These are phyloP conservation scores for Pseudovirgaria hyperparasitica DNA, from an alignment of 2,329 filamentous ascomycete species.

Conservation along the genomic window DNA sequence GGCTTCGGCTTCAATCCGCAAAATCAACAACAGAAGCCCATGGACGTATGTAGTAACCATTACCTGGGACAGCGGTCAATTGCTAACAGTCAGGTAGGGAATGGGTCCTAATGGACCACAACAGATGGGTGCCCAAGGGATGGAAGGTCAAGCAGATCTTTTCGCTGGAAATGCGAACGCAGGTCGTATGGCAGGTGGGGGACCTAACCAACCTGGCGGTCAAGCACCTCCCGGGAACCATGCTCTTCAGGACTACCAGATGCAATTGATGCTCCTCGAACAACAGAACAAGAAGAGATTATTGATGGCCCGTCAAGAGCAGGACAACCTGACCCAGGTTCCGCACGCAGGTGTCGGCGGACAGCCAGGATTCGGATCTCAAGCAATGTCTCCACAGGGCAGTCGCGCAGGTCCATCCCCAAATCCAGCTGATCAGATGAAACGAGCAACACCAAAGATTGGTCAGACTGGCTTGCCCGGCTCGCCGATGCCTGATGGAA, in stretches of 20 bases:
- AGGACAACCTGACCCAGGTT: conserved; percentile 49
- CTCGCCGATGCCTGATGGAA: conserved; percentile 57
- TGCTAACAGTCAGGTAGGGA: conserved; percentile 68
- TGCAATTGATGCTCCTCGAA: conserved; percentile 77
- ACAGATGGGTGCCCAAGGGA: conserved; percentile 58
- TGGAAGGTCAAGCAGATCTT: conserved; percentile 20
- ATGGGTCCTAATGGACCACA: conserved; percentile 61
- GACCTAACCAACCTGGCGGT: no score
- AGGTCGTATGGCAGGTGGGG: conserved; percentile 47
- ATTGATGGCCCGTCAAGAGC: conserved; percentile 70
- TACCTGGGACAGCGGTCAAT: conserved; percentile 69
- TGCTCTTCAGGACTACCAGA: conserved; percentile 76
- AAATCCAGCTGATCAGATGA: conserved; percentile 67
- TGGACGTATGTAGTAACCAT: conserved; percentile 80
- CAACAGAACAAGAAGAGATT: conserved; percentile 80
- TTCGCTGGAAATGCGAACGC: conserved; percentile 21
- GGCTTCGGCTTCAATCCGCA: conserved; percentile 40
- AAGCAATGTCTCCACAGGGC: conserved; percentile 57
- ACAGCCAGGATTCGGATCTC: conserved; percentile 33
- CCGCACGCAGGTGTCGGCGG: conserved; percentile 30
- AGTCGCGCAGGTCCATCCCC: conserved; percentile 60
- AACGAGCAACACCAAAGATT: conserved; percentile 64
- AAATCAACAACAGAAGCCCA: conserved; percentile 64
- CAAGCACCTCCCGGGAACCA: conserved; percentile 53
- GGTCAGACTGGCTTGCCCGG: conserved; percentile 51